Percentiles rank a stretch among this genome's conserved stretches.
These are phyloP conservation scores for Irpex lacteus DNA, from an alignment of 1,284 basidiomycete species.

Conservation along the genomic window DNA sequence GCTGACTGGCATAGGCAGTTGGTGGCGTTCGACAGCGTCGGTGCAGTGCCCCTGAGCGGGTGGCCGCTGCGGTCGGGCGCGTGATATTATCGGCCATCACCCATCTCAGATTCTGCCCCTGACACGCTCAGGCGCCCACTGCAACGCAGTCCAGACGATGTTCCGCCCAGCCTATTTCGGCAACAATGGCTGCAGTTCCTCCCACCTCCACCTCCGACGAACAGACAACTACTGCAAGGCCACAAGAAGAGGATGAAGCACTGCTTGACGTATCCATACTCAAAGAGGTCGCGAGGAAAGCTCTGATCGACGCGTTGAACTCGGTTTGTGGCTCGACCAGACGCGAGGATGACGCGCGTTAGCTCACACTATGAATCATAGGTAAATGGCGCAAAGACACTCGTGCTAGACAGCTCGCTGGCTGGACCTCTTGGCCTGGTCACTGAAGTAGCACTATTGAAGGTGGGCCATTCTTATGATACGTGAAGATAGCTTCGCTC, in stretches of 20 bases:
- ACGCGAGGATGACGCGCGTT: not conserved
- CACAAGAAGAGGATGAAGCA: conserved; percentile 32
- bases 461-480: conserved; percentile 52
- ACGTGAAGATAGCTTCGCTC: not conserved
- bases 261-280: conserved; percentile 67
- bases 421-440: conserved; percentile 93
- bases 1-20: not conserved
- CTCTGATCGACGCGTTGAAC: conserved; percentile 79
- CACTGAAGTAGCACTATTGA: conserved; percentile 88
- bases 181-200: conserved; percentile 25
- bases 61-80: not conserved
- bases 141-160: not conserved
- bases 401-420: conserved; percentile 86
- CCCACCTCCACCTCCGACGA: conserved; percentile 24
- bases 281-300: conserved; percentile 75
- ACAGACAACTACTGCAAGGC: conserved; percentile 19
- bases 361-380: conserved; percentile 30
- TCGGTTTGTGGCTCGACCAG: conserved; percentile 48
- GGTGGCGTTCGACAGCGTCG: not conserved
- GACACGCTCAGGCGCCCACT: not conserved
- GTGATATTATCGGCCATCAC: not conserved
- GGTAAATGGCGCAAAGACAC: conserved; percentile 94
- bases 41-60: not conserved
- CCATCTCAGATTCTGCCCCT: not conserved
- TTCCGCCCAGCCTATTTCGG: conserved; percentile 1